phyloP scores from a whole-genome alignment of 2,329 filamentous ascomycete species.

The Neonectria magnoliae region DNA sequence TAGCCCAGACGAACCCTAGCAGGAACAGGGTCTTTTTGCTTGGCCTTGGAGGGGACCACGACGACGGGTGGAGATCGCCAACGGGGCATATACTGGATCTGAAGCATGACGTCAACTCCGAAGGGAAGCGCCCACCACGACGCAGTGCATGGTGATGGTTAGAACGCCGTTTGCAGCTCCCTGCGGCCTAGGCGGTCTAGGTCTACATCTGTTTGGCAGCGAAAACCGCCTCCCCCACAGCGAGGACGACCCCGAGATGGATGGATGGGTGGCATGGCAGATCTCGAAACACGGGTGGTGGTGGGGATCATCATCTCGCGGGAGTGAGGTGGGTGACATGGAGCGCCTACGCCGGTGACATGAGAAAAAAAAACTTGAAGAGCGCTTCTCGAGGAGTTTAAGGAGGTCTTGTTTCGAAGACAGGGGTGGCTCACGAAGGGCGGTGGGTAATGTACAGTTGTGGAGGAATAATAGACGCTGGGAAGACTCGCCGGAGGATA shows the following conservation, averaged over 20 bases:
- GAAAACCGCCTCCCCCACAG: neutral
- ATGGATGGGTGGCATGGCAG: constrained; percentile 11
- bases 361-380: constrained; percentile 3
- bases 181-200: neutral
- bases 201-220: constrained; percentile 16
- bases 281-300: constrained; percentile 21
- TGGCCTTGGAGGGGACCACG: constrained; percentile 4
- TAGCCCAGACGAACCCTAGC: constrained; percentile 17
- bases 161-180: constrained; percentile 28
- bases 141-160: constrained; percentile 25
- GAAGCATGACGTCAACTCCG: neutral
- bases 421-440: constrained; percentile 5
- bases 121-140: constrained; percentile 29
- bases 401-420: constrained; percentile 12
- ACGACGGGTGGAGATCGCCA: neutral
- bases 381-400: constrained; percentile 15
- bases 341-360: constrained; percentile 7
- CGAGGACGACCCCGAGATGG: constrained; percentile 4
- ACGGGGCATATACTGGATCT: neutral
- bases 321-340: constrained; percentile 11
- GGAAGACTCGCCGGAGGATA: constrained; percentile 7
- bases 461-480: constrained; percentile 32
- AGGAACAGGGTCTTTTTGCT: constrained; percentile 26
- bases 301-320: constrained; percentile 8
- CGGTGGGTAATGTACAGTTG: neutral